phyloP scores from a whole-genome alignment of 768 basidiomycete genomes.

The Tricholoma saponaceum region DNA sequence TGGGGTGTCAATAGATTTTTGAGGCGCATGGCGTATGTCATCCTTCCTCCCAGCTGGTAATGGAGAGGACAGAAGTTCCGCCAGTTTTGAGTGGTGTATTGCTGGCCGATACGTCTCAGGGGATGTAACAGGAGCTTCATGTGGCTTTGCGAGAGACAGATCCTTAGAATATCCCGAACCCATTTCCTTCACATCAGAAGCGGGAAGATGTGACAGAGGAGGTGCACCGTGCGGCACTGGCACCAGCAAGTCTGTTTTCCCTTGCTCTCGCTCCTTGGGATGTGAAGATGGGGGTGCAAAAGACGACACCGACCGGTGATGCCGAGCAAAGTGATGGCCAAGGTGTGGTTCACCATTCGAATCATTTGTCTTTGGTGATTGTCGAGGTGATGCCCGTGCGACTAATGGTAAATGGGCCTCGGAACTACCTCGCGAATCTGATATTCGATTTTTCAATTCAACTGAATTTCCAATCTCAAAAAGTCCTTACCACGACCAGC shows the following conservation, averaged over 20 bases:
- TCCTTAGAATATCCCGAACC: neutral
- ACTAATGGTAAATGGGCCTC: neutral
- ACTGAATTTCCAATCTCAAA: neutral
- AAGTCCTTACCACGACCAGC: neutral
- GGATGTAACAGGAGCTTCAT: neutral
- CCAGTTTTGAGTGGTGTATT: slow-evolving; percentile 29
- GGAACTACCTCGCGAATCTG: neutral
- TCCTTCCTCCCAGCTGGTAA: neutral
- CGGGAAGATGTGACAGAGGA: neutral
- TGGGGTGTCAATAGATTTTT: neutral
- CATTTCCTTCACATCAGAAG: neutral
- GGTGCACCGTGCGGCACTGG: neutral
- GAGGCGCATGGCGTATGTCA: neutral
- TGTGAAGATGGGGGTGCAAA: neutral
- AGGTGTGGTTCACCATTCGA: neutral
- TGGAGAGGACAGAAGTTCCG: slow-evolving; percentile 30
- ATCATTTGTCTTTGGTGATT: neutral
- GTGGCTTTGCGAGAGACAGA: neutral
- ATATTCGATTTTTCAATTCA: neutral
- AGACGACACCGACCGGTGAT: neutral
- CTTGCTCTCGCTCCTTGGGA: neutral
- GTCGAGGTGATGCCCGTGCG: neutral
- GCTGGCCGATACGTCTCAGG: slow-evolving; percentile 12
- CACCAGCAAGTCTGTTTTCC: neutral
- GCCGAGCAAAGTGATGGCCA: neutral